phyloP scores from a whole-genome alignment of 352 stramenopile genomes.

The Pythium rishiriense region DNA sequence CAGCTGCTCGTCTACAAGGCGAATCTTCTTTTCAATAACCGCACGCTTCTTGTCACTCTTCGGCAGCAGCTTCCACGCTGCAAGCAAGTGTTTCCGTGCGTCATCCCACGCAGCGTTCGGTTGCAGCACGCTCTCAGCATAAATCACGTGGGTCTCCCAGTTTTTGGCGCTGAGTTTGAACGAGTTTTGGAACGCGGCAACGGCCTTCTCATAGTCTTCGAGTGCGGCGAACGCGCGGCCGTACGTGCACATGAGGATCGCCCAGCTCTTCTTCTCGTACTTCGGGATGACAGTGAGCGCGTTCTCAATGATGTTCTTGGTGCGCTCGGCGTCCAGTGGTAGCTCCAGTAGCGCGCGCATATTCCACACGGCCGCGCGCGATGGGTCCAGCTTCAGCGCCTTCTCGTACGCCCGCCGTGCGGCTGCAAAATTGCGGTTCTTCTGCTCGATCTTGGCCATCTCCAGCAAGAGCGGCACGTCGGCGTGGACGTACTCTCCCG shows the following conservation, averaged over 20 bases:
- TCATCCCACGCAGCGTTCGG: slow-evolving; percentile 75
- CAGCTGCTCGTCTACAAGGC: slow-evolving; percentile 39
- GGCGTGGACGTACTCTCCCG: slow-evolving; percentile 65
- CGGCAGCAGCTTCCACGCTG: slow-evolving; percentile 56
- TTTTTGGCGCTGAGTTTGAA: slow-evolving; percentile 82
- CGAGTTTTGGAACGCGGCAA: slow-evolving; percentile 78
- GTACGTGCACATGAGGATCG: slow-evolving; percentile 86
- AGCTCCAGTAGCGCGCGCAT: slow-evolving; percentile 79
- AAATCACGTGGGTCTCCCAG: slow-evolving; percentile 84
- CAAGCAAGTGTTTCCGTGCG: slow-evolving; percentile 69
- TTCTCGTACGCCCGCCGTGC: slow-evolving; percentile 70
- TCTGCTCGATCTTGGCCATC: slow-evolving; percentile 82
- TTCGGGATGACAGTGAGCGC: slow-evolving; percentile 62
- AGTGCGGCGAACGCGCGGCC: slow-evolving; percentile 67
- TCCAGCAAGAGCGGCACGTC: slow-evolving; percentile 72
- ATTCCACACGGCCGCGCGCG: slow-evolving; percentile 76
- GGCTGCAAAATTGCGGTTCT: slow-evolving; percentile 53
- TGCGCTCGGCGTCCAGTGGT: slow-evolving; percentile 54
- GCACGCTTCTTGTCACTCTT: slow-evolving; percentile 56
- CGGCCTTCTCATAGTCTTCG: slow-evolving; percentile 70
- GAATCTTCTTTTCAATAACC: slow-evolving; percentile 62
- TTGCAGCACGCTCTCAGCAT: slow-evolving; percentile 71
- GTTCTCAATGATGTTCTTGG: slow-evolving; percentile 76
- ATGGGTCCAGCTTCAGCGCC: slow-evolving; percentile 70
- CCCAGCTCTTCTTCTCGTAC: slow-evolving; percentile 84